A percentile compares a stretch with the other conserved stretches of the same genome.
These are phyloP conservation scores for Yarrowia hollandica DNA, from an alignment of 805 yeast species.

Conservation along the genomic window DNA sequence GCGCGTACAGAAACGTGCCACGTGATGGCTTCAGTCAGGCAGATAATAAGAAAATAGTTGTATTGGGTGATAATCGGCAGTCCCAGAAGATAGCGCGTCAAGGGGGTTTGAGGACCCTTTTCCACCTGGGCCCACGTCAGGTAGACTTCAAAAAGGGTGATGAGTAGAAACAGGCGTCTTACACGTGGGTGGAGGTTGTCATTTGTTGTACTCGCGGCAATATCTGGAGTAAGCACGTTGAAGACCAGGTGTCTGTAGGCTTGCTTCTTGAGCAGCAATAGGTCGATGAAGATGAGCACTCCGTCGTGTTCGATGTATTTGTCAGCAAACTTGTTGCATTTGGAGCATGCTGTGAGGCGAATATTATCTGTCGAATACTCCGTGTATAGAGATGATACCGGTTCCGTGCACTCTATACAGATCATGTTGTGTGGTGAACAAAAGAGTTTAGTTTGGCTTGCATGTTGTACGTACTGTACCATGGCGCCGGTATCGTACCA, in stretches of 20 bases:
- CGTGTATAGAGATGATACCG: slow-evolving; percentile 65
- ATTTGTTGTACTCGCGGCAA: slow-evolving; percentile 11
- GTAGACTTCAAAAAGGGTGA: slow-evolving; percentile 83
- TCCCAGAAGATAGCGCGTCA: slow-evolving; percentile 33
- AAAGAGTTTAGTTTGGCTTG: background rate
- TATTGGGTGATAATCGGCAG: slow-evolving; percentile 44
- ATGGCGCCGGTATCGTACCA: too few species aligned
- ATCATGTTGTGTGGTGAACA: slow-evolving; percentile 54
- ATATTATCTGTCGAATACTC: slow-evolving; percentile 76
- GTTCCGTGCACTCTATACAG: slow-evolving; percentile 81
- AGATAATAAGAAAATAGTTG: slow-evolving; percentile 41
- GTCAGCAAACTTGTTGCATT: slow-evolving; percentile 77
- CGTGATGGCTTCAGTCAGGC: slow-evolving; percentile 41
- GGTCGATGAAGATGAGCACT: slow-evolving; percentile 79
- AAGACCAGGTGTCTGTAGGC: slow-evolving; percentile 78
- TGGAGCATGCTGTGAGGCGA: slow-evolving; percentile 70
- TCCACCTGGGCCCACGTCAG: slow-evolving; percentile 91
- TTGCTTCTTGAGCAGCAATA: slow-evolving; percentile 78
- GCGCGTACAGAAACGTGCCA: slow-evolving; percentile 44
- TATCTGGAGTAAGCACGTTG: slow-evolving; percentile 50
- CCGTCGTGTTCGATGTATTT: slow-evolving; percentile 88
- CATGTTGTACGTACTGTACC: background rate
- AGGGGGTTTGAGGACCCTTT: slow-evolving; percentile 42
- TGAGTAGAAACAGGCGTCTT: slow-evolving; percentile 55
- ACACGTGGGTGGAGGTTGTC: slow-evolving; percentile 23